Evolutionary conservation across 2,329 filamentous ascomycete genomes (phyloP), one percentile per base, ranked within the genome.

Genomic region (Dactylellina parvicollis): DNA sequence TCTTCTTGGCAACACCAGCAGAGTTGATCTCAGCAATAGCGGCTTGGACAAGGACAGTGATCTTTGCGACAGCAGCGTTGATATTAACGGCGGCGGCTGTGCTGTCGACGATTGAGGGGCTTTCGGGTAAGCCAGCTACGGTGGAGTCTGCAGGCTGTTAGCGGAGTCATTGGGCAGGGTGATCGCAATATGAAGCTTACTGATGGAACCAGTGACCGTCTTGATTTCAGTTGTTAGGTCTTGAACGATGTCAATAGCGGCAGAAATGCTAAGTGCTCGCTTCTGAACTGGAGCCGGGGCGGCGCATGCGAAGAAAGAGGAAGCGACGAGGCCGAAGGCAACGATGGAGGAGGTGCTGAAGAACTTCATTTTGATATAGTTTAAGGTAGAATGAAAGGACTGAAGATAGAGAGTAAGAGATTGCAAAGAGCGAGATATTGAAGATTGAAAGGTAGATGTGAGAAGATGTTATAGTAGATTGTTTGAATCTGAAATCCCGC

Each of bases 321-420:
- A 38, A 24, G 54, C 54, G n/a, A 73, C n/a, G 12, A 73, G 28
- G 54, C 60, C 60, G 32, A 73, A 66, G 18, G 55, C 42, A 32
- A 73, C 7, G 38, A 60, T 2, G 14, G 60, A 60, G 10, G 69
- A 66, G 46, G 44, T 50, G n/a, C n/a, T n/a, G 60, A 66, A 73
- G 69, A 73, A 73, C 69, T 73, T 73, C 69, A 73, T 73, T 55
- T 66, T 73, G 54, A 28, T 56, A n/a, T n/a, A 20, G 20, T 57
- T 52, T 22, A 8, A 2, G 7, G 7, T 3, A 7, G 52, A 72
- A 22, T 54, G 67, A 57, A 72, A 47, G 46, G 44, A 40, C 52
- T n/a, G 18, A 26, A 12, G n/a, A 44, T 42, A 4, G 49, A 52
- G 16, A 47, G 30, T 16, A 18, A 54, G 38, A 10, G 32, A 30